Conservation (phyloP, 1,139 yeast species). For the Wickerhamomyces sp. region DNA sequence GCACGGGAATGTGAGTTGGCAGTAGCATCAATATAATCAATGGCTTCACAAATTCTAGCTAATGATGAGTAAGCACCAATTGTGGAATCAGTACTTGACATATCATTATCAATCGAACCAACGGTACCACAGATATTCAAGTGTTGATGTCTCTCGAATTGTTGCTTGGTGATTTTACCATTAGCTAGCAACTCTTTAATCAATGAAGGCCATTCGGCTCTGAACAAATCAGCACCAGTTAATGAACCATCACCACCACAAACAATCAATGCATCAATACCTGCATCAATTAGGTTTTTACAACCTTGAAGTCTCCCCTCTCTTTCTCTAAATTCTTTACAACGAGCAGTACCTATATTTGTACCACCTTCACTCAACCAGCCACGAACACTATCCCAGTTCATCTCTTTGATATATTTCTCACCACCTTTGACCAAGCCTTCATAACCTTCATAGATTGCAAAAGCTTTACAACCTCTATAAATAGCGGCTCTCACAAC, state of each 20-base stretch:
- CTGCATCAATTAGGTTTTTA: conserved; percentile 75
- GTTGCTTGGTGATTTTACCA: conserved; percentile 50
- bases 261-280: conserved; percentile 94
- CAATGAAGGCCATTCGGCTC: conserved; percentile 91
- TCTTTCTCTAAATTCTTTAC: conserved; percentile 78
- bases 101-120: conserved; percentile 96
- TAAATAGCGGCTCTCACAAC: conserved; percentile 87
- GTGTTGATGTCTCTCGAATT: conserved; percentile 57
- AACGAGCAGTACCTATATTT: conserved; percentile 92
- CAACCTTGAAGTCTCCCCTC: conserved; percentile 80
- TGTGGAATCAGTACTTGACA: conserved; percentile 94
- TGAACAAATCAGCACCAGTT: conserved; percentile 93
- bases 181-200: conserved; percentile 59
- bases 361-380: conserved; percentile 93
- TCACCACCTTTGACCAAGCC: conserved; percentile 86
- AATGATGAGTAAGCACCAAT: conserved; percentile 94
- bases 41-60: conserved; percentile 88
- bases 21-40: conserved; percentile 94
- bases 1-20: conserved; percentile 97
- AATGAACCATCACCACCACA: conserved; percentile 99
- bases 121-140: conserved; percentile 92
- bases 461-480: conserved; percentile 91
- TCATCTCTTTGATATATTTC: conserved; percentile 64
- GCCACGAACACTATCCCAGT: conserved; percentile 93
- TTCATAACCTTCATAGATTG: conserved; percentile 90